Conservation (phyloP, 176 grass and related monocot species). For the Zoysia pacifica region DNA sequence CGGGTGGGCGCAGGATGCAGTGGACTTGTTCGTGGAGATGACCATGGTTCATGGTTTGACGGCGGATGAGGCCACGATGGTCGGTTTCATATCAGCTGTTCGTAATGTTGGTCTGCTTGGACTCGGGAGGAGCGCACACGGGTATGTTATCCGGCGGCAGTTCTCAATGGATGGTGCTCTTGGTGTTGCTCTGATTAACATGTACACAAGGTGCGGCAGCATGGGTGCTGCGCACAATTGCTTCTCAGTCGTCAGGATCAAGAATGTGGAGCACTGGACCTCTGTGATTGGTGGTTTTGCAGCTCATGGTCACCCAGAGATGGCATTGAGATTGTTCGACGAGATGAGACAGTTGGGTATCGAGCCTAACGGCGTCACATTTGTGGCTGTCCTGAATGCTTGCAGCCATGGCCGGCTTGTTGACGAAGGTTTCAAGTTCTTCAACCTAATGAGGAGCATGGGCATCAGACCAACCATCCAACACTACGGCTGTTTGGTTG, state of each 20-base stretch:
- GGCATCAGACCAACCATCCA: slow-evolving; percentile 45
- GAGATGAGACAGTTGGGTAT: slow-evolving; percentile 45
- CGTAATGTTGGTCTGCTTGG: slow-evolving; percentile 42
- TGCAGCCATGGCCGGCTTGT: slow-evolving; percentile 63
- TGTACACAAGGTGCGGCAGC: slow-evolving; percentile 59
- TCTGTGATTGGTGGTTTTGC: slow-evolving; percentile 48
- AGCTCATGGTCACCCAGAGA: slow-evolving; percentile 46
- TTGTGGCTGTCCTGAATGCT: slow-evolving; percentile 53
- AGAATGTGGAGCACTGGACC: slow-evolving; percentile 62
- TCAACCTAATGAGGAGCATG: slow-evolving; percentile 54
- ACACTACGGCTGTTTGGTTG: slow-evolving; percentile 62
- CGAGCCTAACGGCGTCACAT: slow-evolving; percentile 57
- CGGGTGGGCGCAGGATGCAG: slow-evolving; percentile 37
- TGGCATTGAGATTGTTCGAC: slow-evolving; percentile 36
- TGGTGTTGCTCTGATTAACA: slow-evolving; percentile 46
- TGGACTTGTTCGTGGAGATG: slow-evolving; percentile 54
- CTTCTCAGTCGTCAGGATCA: slow-evolving; percentile 41
- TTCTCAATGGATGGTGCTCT: slow-evolving; percentile 46
- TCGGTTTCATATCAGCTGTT: slow-evolving; percentile 23
- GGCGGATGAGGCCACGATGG: slow-evolving; percentile 49
- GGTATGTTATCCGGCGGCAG: slow-evolving; percentile 20
- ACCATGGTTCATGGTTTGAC: slow-evolving; percentile 27
- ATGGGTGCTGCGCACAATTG: slow-evolving; percentile 40
- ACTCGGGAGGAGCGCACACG: slow-evolving; percentile 41
- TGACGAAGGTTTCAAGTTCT: slow-evolving; percentile 52